These are phyloP conservation scores for Candida coquimbonensis DNA, from an alignment of 805 yeast species.

Conservation along the genomic window DNA sequence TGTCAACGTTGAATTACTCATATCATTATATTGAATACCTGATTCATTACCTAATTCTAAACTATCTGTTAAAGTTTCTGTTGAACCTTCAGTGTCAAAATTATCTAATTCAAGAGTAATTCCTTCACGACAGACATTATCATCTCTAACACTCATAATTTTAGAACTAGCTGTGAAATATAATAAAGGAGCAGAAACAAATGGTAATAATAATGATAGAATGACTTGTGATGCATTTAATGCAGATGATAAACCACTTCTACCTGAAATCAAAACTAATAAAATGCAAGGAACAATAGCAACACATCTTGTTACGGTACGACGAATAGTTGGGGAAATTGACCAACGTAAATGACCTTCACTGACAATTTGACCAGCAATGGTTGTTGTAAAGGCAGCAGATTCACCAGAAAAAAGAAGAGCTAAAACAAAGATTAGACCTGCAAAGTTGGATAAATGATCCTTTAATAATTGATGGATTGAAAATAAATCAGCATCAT, in stretches of 20 bases:
- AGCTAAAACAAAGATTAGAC: conserved; percentile 79
- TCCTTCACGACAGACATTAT: conserved; percentile 6
- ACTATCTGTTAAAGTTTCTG: conserved; percentile 2
- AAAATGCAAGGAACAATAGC: conserved; percentile 84
- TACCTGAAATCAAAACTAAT: conserved; percentile 67
- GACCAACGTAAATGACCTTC: conserved; percentile 85
- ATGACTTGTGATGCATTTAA: conserved; percentile 85
- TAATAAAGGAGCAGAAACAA: conserved; percentile 75
- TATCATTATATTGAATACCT: conserved; percentile 22
- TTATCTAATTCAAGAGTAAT: conserved; percentile 3
- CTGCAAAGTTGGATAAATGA: conserved; percentile 68
- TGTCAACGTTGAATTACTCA: conserved; percentile 37
- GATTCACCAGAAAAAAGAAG: conserved; percentile 80
- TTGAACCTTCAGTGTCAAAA: conserved; percentile 2
- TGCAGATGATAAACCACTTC: conserved; percentile 72
- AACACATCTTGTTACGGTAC: conserved; percentile 73
- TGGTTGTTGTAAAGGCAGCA: conserved; percentile 92
- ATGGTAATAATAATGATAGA: conserved; percentile 70
- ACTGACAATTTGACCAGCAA: conserved; percentile 91
- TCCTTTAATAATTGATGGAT: conserved; percentile 61
- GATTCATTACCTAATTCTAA: neutral
- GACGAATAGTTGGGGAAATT: conserved; percentile 71
- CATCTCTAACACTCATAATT: conserved; percentile 10
- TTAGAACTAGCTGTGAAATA: conserved; percentile 7
- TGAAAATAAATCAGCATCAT: conserved; percentile 68